Evolutionary conservation across 2,329 filamentous ascomycete species (phyloP), one percentile per base, ranked within the genome.

Genomic region (Colletotrichum sp.): DNA sequence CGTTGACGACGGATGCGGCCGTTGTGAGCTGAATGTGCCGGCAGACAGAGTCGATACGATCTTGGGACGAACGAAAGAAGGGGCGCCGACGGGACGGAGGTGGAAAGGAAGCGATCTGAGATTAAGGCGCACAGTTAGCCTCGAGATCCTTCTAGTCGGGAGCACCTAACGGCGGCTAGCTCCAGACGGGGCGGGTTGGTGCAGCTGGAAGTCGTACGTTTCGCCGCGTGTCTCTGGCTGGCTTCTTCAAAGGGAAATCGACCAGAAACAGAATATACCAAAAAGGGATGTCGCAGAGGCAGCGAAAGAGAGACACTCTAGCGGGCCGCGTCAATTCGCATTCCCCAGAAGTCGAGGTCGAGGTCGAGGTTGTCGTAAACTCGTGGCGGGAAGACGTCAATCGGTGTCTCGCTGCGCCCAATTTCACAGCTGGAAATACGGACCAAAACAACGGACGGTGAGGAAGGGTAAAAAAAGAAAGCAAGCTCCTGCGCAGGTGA

Each of bases 151-250:
- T 74, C 22, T 34, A 44, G 39, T 72, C 32, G 72, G 69, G 55
- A 62, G 52, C 25, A 64, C 64, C 69, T 64, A 76, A 76, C 73
- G 73, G 73, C 59, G 57, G 70, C 36, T 76, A 72, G 70, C 34
- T 61, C 70, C 44, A 69, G 55, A 39, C 6, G 62, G 15, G 8
- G 34, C 22, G 25, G 55, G 15, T 11, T 27, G 52, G 69, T 30
- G 52, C 49, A 44, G 69, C 4, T n/a, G 70, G 57, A 22, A 65
- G 29, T 65, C 73, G 44, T 73, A 76, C 73, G 55, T 75, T 57
- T 67, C 72, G 73, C 52, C 36, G 66, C 19, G 22, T 69, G 52
- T 74, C 64, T 69, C 44, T 69, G 11, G 11, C n/a, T 32, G 32
- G 30, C 27, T 76, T 76, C 57, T 73, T 73, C 63, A 69, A 69